Evolutionary conservation across 495 filamentous ascomycete species (phyloP).

Genomic region (Daldinia childiae): DNA sequence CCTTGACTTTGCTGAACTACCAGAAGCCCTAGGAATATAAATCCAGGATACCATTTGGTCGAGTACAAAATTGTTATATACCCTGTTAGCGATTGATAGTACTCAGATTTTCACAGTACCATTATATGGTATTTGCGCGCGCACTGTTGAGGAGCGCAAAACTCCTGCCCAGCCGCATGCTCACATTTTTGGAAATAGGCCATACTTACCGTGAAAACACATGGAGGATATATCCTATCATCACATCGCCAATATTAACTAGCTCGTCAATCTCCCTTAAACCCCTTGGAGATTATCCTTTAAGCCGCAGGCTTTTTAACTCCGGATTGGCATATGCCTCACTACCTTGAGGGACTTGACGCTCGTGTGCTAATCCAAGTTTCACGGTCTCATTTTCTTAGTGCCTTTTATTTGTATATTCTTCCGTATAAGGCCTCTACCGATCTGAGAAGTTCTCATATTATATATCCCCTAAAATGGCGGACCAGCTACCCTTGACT

Average conservation of each 20-base stretch:
- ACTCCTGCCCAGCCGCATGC: slow-evolving; percentile 11
- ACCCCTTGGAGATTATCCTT: neutral
- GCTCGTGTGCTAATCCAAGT: slow-evolving; percentile 5
- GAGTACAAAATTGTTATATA: slow-evolving; percentile 4
- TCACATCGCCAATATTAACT: slow-evolving; percentile 22
- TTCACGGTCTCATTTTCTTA: slow-evolving; percentile 2
- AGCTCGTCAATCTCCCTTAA: neutral
- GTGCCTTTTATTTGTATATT: slow-evolving; percentile 13
- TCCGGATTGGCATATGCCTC: slow-evolving; percentile 9
- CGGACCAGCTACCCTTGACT: slow-evolving; percentile 33
- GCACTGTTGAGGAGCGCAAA: slow-evolving; percentile 2
- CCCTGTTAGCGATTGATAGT: slow-evolving; percentile 21
- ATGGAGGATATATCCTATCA: slow-evolving; percentile 3
- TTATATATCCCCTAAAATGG: slow-evolving; percentile 28
- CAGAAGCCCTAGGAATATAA: slow-evolving; percentile 4
- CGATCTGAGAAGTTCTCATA: slow-evolving; percentile 7
- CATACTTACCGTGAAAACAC: slow-evolving; percentile 14
- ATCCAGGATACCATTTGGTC: neutral
- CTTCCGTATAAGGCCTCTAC: neutral
- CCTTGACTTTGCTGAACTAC: neutral
- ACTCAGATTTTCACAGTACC: slow-evolving; percentile 8
- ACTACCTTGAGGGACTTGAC: neutral
- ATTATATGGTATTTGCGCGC: slow-evolving; percentile 3
- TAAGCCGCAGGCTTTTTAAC: neutral
- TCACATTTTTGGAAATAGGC: neutral